phyloP scores from a whole-genome alignment of 768 basidiomycete genomes.

The Hygrocybe punicea region DNA sequence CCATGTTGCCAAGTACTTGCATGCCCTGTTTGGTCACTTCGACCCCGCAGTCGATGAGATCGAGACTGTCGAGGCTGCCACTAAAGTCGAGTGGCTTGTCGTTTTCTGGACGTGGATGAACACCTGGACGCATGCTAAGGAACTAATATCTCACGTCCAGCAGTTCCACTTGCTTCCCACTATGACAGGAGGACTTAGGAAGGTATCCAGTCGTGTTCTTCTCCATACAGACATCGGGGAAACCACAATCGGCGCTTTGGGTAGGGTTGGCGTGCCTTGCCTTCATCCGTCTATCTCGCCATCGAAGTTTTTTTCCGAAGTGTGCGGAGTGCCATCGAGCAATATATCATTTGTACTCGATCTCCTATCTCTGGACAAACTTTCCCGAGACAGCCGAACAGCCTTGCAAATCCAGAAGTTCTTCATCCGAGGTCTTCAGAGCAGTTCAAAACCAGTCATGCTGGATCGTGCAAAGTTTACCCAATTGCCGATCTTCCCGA shows the following conservation, averaged over 20 bases:
- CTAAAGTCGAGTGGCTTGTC: slow-evolving; percentile 30
- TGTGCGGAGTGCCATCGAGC: background rate
- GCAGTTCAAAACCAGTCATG: background rate
- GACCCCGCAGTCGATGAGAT: background rate
- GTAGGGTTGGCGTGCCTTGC: slow-evolving; percentile 18
- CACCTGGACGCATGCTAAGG: slow-evolving; percentile 19
- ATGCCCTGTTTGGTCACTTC: slow-evolving; percentile 16
- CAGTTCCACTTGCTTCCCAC: slow-evolving; percentile 33
- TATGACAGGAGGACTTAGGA: slow-evolving; percentile 8
- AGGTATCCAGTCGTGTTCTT: background rate
- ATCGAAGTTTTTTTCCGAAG: background rate
- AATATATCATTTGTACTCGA: slow-evolving; percentile 35
- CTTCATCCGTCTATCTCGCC: slow-evolving; percentile 4
- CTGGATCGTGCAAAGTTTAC: background rate
- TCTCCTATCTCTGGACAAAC: slow-evolving; percentile 8
- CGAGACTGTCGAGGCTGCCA: background rate
- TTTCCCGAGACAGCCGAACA: background rate
- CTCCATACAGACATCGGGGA: slow-evolving; percentile 13
- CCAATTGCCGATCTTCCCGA: slow-evolving; percentile 1
- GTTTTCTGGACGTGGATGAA: slow-evolving; percentile 46
- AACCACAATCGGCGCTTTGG: slow-evolving; percentile 10
- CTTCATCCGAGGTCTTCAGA: background rate
- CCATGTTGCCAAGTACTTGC: slow-evolving; percentile 28
- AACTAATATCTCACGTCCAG: slow-evolving; percentile 23
- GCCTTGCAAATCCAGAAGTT: background rate